Percentiles rank a stretch among this genome's conserved stretches.
These are phyloP conservation scores for Cichorium intybus DNA, from an alignment of 140 eudicot species.

Conservation along the genomic window DNA sequence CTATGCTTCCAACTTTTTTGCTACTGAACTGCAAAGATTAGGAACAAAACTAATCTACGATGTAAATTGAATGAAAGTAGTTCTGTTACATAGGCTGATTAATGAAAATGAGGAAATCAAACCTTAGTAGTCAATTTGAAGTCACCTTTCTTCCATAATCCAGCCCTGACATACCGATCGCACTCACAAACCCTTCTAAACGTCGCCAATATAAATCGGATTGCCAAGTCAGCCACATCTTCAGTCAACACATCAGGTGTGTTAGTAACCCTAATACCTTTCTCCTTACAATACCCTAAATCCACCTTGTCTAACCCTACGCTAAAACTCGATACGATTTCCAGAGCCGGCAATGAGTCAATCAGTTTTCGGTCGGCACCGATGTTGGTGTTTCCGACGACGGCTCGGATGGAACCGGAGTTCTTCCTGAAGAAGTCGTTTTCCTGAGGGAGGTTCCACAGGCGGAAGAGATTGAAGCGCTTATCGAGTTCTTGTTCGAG, in stretches of 20 bases:
- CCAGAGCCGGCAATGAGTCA: no score
- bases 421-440: constrained; percentile 28
- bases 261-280: no score
- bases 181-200: no score
- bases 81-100: background rate
- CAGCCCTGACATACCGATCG: no score
- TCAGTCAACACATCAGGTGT: constrained; percentile 93
- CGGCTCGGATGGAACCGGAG: constrained; percentile 57
- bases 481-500: no score
- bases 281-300: constrained; percentile 63
- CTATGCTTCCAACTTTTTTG: constrained; percentile 56
- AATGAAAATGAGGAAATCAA: background rate
- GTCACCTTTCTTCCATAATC: no score
- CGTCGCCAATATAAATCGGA: constrained; percentile 63
- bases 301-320: constrained; percentile 84
- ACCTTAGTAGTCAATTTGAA: no score
- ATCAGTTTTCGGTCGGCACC: no score
- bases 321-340: constrained; percentile 65
- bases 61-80: background rate
- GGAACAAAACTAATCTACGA: background rate
- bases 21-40: constrained; percentile 48
- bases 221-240: constrained; percentile 81
- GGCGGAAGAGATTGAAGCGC: constrained; percentile 61
- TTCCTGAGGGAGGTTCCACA: constrained; percentile 45
- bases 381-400: no score